Evolutionary conservation across 768 basidiomycete species (phyloP), one percentile per base, ranked within the genome.

Genomic region (Fibroporia radiculosa): DNA sequence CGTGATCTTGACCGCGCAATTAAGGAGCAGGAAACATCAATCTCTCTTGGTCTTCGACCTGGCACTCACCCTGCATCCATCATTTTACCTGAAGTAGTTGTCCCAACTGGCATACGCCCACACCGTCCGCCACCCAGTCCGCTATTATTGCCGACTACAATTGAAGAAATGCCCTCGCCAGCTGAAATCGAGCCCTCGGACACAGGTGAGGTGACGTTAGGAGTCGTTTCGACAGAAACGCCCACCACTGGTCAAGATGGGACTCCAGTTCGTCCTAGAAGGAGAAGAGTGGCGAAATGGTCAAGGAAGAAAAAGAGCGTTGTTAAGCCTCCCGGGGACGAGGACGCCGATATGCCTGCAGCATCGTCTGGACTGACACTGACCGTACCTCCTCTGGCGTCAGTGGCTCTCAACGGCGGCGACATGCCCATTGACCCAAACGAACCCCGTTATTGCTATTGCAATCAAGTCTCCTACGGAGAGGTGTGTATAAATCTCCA

Each of bases 391-490:
- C 62, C 63, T 5, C 55, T 61, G 16, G 50, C 53, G 14, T 33
- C 48, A 7, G 20, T 46, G 6, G 37, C 48, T 1, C 14, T 33
- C 2, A 32, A 37, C 27, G 44, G 41, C 12, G 49, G 45, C 41
- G 50, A 58, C 37, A 49, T 50, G 37, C 50, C 55, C 14, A 44
- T 52, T 2, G 61, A 60, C 29, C 58, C 58, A 3, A 52, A 57
- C 45, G 80, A 88, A 59, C 66, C 56, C 40, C 66, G 75, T 26
- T 96, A 88, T 62, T 95, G 92, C 62, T 83, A 80, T 58, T 95
- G 92, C 63, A 72, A 84, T 52, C 72, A 81, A 49, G 76, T 80
- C 25, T 88, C 84, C 16, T 91, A 77, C 58, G 92, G 91, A 55
- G 80, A 84, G 62, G 85, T 85, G 55, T 48, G 79, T 65, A 7